Conservation (phyloP, 2,329 filamentous ascomycete genomes). For the Ascocoryne sarcoides region DNA sequence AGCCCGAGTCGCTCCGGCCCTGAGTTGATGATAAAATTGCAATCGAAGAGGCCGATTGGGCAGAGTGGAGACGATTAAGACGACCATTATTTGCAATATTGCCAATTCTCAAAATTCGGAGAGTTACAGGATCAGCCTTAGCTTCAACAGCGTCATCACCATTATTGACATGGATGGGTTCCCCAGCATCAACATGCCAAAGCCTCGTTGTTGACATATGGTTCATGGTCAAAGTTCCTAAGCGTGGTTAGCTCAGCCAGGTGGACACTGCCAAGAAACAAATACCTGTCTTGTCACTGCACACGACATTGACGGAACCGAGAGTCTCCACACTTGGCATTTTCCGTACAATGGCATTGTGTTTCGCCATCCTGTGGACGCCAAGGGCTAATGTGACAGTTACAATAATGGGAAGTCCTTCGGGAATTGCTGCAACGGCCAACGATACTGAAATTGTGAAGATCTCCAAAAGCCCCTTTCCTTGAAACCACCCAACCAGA, state of each 20-base stretch:
- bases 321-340: constrained; percentile 96
- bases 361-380: constrained; percentile 90
- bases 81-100: constrained; percentile 96
- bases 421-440: constrained; percentile 90
- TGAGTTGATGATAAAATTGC: constrained; percentile 81
- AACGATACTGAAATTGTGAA: constrained; percentile 97
- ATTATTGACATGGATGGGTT: constrained; percentile 38
- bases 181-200: constrained; percentile 76
- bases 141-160: constrained; percentile 45
- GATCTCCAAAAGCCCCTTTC: constrained; percentile 83
- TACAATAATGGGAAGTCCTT: constrained; percentile 95
- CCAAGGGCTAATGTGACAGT: constrained; percentile 93
- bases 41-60: constrained; percentile 61
- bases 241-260: constrained; percentile 13
- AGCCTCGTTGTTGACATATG: constrained; percentile 97
- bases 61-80: constrained; percentile 63
- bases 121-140: constrained; percentile 62
- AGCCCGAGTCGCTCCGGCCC: constrained; percentile 43
- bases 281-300: constrained; percentile 89
- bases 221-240: constrained; percentile 87
- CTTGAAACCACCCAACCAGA: constrained; percentile 80
- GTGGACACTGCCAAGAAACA: constrained; percentile 1
- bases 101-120: constrained; percentile 78
- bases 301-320: constrained; percentile 98
- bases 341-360: constrained; percentile 89